Conservation (phyloP, 225 moss, liverwort and hornwort genomes). For the Sphagnum contortum region DNA sequence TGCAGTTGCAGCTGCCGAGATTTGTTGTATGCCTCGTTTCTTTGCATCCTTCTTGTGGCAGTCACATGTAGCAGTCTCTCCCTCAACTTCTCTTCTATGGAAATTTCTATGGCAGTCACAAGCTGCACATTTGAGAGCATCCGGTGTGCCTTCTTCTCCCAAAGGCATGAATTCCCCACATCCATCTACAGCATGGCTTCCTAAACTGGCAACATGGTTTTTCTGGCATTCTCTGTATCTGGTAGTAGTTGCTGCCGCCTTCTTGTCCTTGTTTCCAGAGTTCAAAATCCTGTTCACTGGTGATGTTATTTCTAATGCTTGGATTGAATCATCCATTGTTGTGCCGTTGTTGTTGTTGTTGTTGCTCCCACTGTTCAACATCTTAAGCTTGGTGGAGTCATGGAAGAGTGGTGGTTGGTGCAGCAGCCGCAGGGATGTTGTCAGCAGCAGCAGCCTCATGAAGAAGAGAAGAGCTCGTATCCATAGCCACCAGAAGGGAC, state of each 20-base stretch:
- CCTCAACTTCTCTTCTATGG: constrained; percentile 92
- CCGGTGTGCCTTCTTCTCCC: constrained; percentile 74
- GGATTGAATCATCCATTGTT: too few species aligned
- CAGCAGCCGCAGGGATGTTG: constrained; percentile 21
- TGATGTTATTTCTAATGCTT: too few species aligned
- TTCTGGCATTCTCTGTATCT: constrained; percentile 98
- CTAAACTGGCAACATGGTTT: constrained; percentile 99
- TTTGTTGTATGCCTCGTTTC: background rate
- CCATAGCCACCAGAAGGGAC: constrained; percentile 12
- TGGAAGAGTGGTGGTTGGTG: constrained; percentile 42
- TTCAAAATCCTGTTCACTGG: too few species aligned
- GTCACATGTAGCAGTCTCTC: constrained; percentile 48
- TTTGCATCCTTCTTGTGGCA: constrained; percentile 16
- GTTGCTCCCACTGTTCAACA: constrained; percentile 55
- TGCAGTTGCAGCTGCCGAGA: background rate
- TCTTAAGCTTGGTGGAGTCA: constrained; percentile 52
- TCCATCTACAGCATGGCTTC: constrained; percentile 94
- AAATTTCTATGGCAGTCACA: constrained; percentile 98
- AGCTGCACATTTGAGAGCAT: constrained; percentile 91
- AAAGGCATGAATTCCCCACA: constrained; percentile 99
- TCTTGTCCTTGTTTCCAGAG: too few species aligned
- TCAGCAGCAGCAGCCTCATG: constrained; percentile 45
- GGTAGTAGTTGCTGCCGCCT: background rate
- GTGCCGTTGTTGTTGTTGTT: background rate
- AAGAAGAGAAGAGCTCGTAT: constrained; percentile 28